phyloP scores from a whole-genome alignment of 768 basidiomycete genomes.

The Boletus edulis region DNA sequence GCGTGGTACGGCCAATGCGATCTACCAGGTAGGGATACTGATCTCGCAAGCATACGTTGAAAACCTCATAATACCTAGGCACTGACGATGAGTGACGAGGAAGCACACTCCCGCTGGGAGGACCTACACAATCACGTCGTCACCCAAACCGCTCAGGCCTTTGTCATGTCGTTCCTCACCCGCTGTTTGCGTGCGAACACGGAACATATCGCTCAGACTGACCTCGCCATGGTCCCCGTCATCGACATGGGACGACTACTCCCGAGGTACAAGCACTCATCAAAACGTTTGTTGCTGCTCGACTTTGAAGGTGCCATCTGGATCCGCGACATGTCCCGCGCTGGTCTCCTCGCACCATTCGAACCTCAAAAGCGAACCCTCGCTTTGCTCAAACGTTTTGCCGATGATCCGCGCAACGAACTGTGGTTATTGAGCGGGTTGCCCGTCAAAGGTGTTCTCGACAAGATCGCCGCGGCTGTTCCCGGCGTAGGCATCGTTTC shows the following conservation, averaged over 20 bases:
- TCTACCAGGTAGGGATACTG: conserved; percentile 43
- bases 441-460: conserved; percentile 59
- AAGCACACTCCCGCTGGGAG: conserved; percentile 75
- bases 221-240: conserved; percentile 34
- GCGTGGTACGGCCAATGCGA: conserved; percentile 80
- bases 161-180: conserved; percentile 75
- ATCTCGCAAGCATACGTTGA: neutral
- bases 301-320: conserved; percentile 85
- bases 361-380: conserved; percentile 40
- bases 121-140: conserved; percentile 85
- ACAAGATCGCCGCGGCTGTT: conserved; percentile 55
- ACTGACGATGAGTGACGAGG: conserved; percentile 73
- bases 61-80: conserved; percentile 38
- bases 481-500: conserved; percentile 80
- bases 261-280: conserved; percentile 64
- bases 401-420: conserved; percentile 65
- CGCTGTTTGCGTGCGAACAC: conserved; percentile 70
- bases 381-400: conserved; percentile 52
- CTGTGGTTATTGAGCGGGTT: conserved; percentile 84
- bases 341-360: conserved; percentile 41
- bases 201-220: conserved; percentile 48
- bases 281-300: conserved; percentile 63
- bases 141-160: conserved; percentile 83
- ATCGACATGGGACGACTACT: conserved; percentile 52
- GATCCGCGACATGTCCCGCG: conserved; percentile 53